Percentiles rank a stretch among this genome's conserved stretches.
phyloP scores from a whole-genome alignment of 495 filamentous ascomycete genomes.

The Margaritispora aquatica region DNA sequence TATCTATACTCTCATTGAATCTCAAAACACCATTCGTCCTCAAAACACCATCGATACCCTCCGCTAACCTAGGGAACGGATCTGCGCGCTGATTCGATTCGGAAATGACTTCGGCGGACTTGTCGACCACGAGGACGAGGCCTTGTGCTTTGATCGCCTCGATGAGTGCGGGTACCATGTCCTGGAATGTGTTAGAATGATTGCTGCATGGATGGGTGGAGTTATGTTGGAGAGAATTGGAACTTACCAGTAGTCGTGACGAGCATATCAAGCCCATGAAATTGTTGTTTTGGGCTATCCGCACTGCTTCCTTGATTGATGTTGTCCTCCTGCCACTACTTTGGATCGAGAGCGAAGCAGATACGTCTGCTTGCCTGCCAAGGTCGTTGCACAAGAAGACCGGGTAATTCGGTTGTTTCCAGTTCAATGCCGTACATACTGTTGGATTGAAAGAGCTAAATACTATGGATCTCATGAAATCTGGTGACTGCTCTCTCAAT shows the following conservation, averaged over 20 bases:
- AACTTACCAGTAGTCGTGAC: constrained; percentile 72
- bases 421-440: constrained; percentile 89
- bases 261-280: constrained; percentile 95
- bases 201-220: neutral
- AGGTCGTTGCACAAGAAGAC: constrained; percentile 93
- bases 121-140: constrained; percentile 87
- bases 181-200: constrained; percentile 43
- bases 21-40: constrained; percentile 78
- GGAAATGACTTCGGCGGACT: constrained; percentile 42
- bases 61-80: constrained; percentile 40
- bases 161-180: constrained; percentile 85
- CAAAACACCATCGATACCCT: constrained; percentile 81
- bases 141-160: constrained; percentile 92
- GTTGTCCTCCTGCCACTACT: constrained; percentile 65
- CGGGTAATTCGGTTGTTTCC: constrained; percentile 98
- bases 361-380: constrained; percentile 41
- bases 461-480: constrained; percentile 75
- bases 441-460: constrained; percentile 87
- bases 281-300: constrained; percentile 91
- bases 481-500: constrained; percentile 59
- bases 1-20: constrained; percentile 93
- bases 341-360: constrained; percentile 31
- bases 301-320: constrained; percentile 90
- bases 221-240: too few relatives aligned
- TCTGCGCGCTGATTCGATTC: constrained; percentile 25